Base-by-base conservation (phyloP, 768 basidiomycete species). In the Leccinum truebloodii region DNA sequence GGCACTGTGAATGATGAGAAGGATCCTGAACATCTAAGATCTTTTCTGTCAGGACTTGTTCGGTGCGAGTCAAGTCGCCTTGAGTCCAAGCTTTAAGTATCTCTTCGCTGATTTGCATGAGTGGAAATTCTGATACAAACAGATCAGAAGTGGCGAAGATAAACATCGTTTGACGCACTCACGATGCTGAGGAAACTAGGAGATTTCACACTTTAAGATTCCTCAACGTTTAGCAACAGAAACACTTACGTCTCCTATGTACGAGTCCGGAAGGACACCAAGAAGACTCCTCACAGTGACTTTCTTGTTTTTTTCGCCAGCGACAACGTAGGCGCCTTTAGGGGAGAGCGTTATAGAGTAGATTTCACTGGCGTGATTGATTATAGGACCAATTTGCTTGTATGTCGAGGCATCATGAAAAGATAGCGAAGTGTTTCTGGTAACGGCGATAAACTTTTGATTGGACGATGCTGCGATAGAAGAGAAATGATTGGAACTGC, bases 41-140 rank as follows among this genome's bases (percentile, higher is more conserved):
- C 0, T 55, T 50, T 28, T 53, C 30, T 2, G 30, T 28, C 30
- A 63, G n/a, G 28, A 55, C n/a, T 26, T 52, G 18, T 55, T 63
- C 63, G 0, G 20, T 34, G 2, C 41, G 37, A 20, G 26, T 24
- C 5, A 62, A 26, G 26, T 57, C 26, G 2, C 52, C 46, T 2
- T 46, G 22, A 8, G 7, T 52, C 63, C 63, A 63, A 1, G 39
- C 57, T 9, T 30, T 10, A 18, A 54, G 54, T 51, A 6, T 20
- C 28, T 2, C 9, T 14, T 49, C 14, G 2, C 22, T n/a, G 20
- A 59, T 32, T 16, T 6, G 4, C 3, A 64, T 26, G 1, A 64
- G 30, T 4, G 61, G 63, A 8, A 52, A 18, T 34, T 48, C 3
- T 1, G 44, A 41, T 7, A 0, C 2, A 5, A 13, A 24, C 2